phyloP scores from a whole-genome alignment of 208 protist genomes.

The Acanthamoeba divionensis region DNA sequence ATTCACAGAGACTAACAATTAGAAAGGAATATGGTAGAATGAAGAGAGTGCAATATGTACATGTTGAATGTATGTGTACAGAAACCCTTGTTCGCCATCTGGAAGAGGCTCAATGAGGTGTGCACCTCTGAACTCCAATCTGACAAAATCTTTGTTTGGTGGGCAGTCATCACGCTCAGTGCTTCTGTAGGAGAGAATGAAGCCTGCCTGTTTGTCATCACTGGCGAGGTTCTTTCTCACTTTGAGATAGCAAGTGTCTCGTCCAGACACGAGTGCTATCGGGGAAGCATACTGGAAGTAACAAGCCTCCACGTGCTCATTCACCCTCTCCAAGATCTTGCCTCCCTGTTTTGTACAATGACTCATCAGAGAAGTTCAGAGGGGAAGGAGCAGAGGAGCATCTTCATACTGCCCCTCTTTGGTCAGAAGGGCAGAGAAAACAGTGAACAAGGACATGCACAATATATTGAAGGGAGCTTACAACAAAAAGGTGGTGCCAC shows the following conservation, averaged over 20 bases:
- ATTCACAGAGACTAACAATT: not conserved
- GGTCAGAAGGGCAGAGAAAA: too few relatives aligned
- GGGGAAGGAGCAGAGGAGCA: too few relatives aligned
- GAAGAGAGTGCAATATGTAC: not conserved
- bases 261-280: slow-evolving; percentile 1
- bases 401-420: too few relatives aligned
- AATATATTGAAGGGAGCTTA: not conserved
- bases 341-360: not conserved
- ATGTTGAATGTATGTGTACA: slow-evolving; percentile 19
- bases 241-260: slow-evolving; percentile 15
- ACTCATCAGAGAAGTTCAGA: too few relatives aligned
- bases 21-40: too few relatives aligned
- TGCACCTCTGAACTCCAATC: not conserved
- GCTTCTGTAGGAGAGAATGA: slow-evolving; percentile 30
- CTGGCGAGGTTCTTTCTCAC: not conserved
- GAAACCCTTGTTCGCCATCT: not conserved
- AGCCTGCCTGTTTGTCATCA: not conserved
- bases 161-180: not conserved
- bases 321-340: not conserved
- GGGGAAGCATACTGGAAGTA: slow-evolving; percentile 36
- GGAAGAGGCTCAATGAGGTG: not conserved
- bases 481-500: slow-evolving; percentile 7
- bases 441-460: too few relatives aligned
- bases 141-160: slow-evolving; percentile 1
- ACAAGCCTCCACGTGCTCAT: not conserved